These are phyloP conservation scores for Globisporangium megalacanthum DNA, from an alignment of 352 stramenopile genomes.

Conservation along the genomic window DNA sequence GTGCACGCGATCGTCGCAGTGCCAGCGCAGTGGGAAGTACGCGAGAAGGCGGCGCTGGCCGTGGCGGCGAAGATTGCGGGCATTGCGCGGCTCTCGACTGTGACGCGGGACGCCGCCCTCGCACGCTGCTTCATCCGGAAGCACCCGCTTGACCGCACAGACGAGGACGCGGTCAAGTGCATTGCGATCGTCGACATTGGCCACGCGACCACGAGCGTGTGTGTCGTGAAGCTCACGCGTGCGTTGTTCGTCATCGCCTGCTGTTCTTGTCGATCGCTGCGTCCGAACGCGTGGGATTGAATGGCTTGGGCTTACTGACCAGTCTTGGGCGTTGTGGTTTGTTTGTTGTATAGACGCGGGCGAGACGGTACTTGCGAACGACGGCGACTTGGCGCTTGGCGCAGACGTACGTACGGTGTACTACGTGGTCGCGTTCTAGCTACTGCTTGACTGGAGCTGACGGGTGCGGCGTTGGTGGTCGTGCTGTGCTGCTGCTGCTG, in stretches of 20 bases:
- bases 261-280: too few species aligned
- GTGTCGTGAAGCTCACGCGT: constrained; percentile 65
- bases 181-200: constrained; percentile 89
- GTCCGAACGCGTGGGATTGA: not conserved
- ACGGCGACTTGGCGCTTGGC: constrained; percentile 55
- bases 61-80: constrained; percentile 57
- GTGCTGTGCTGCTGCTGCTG: not conserved
- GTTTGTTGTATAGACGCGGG: constrained; percentile 24
- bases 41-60: constrained; percentile 41
- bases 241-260: constrained; percentile 15
- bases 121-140: constrained; percentile 81
- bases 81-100: constrained; percentile 40
- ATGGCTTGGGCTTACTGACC: not conserved
- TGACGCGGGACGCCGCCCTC: constrained; percentile 36
- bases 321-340: not conserved
- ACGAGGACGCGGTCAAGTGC: constrained; percentile 28
- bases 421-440: not conserved
- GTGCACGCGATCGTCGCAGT: constrained; percentile 67
- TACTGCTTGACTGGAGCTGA: not conserved
- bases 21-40: constrained; percentile 49
- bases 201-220: constrained; percentile 67
- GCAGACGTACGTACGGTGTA: constrained; percentile 28
- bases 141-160: constrained; percentile 48
- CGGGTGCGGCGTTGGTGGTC: not conserved
- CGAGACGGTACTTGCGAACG: constrained; percentile 47